Evolutionary conservation across 768 basidiomycete species (phyloP), one percentile per base, ranked within the genome.

Genomic region (Phanerochaete carnosa): DNA sequence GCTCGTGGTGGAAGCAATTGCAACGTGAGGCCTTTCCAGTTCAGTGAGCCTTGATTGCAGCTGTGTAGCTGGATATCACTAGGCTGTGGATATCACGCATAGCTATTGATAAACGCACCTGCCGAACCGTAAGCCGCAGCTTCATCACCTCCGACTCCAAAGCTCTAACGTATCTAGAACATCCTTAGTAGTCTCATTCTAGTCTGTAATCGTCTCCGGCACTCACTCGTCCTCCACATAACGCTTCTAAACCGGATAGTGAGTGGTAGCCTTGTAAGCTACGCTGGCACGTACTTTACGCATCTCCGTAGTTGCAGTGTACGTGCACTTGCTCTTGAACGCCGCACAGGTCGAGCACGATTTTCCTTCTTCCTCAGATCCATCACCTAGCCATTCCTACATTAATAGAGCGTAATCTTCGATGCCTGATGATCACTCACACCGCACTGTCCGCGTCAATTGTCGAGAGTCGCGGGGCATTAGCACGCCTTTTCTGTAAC

Each of bases 81-180:
- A 13, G 19, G 23, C n/a, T 1, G 51, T 45, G 50, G 4, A 19
- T 43, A 19, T 9, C 4, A 43, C 19, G 39, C 4, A 19, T 43
- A n/a, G n/a, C n/a, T n/a, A n/a, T 19, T 19, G 19, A 43, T 7
- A 43, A 19, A 43, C 39, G 19, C 39, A 43, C 39, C 39, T 43
- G 39, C 16, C 11, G 19, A 4, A 9, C 16, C 39, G 19, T 5
- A 5, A 49, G 11, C 8, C 47, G 47, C 28, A 29, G 59, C 77
- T 19, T 39, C 7, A 19, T 52, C 2, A 62, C 32, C 56, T 62
- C 57, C 7, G 52, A 43, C 58, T 62, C 62, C n/a, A 62, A 43
- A 37, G 43, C 59, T 26, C 57, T 29, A 11, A 62, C 57, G 56
- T 62, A 62, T 26, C 62, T 62, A 26, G 22, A 39, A 32, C 35